Evolutionary conservation across 2,329 filamentous ascomycete species (phyloP).

Genomic region (Rutstroemia sydowiana): DNA sequence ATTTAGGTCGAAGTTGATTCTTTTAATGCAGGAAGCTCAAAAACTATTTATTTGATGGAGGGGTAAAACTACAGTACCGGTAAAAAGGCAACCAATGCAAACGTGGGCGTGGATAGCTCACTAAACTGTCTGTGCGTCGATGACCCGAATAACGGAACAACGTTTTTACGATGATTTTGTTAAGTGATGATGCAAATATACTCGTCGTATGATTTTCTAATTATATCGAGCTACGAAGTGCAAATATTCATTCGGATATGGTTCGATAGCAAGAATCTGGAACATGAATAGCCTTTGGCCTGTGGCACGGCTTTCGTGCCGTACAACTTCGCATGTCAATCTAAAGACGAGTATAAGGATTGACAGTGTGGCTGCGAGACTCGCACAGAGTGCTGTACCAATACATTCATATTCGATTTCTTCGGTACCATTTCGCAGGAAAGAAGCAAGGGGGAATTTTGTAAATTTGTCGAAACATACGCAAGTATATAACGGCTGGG

Average conservation of each 20-base stretch:
- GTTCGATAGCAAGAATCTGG: constrained; percentile 8
- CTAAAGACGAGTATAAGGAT: constrained; percentile 17
- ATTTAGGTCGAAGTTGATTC: too few relatives aligned
- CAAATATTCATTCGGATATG: constrained; percentile 12
- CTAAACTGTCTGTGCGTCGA: too few relatives aligned
- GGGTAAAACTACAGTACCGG: too few relatives aligned
- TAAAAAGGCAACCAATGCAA: constrained; percentile 5
- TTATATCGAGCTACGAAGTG: too few relatives aligned
- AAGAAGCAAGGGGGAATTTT: neutral
- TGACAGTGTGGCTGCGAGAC: constrained; percentile 20
- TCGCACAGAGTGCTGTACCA: constrained; percentile 14
- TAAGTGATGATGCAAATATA: too few relatives aligned
- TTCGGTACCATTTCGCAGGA: neutral
- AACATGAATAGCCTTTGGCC: constrained; percentile 26
- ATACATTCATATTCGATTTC: constrained; percentile 14
- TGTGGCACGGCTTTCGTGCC: constrained; percentile 19
- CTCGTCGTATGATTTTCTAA: too few relatives aligned
- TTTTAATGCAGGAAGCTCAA: too few relatives aligned
- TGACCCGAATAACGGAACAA: too few relatives aligned
- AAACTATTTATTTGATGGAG: too few relatives aligned
- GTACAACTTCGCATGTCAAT: constrained; percentile 17
- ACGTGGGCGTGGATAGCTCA: too few relatives aligned
- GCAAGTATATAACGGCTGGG: neutral
- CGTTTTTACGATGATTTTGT: neutral
- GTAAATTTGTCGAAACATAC: neutral